phyloP scores from a whole-genome alignment of 257 asterid genomes.

The Plantago elongata region DNA sequence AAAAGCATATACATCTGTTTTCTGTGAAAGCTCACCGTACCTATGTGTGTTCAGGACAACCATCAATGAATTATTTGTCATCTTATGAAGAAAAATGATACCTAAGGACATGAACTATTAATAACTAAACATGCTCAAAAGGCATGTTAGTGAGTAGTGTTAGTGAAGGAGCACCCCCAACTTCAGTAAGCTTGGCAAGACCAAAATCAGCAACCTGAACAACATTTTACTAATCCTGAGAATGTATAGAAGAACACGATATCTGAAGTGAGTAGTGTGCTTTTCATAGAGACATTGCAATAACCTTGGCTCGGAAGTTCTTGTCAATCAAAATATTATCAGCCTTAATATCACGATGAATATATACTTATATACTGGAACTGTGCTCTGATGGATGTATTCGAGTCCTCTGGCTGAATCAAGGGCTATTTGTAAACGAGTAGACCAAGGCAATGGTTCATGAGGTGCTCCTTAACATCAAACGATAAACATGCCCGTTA shows the following conservation, averaged over 20 bases:
- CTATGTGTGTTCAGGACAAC: constrained; percentile 36
- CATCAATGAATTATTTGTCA: neutral
- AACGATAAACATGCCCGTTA: neutral
- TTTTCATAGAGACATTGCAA: neutral
- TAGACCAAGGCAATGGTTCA: constrained; percentile 52
- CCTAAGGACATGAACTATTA: neutral
- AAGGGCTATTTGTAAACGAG: constrained; percentile 75
- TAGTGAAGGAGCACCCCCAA: constrained; percentile 58
- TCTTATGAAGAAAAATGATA: neutral
- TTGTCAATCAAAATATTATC: constrained; percentile 71
- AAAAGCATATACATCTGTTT: constrained; percentile 73
- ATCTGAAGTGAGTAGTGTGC: neutral
- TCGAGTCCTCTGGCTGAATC: constrained; percentile 96
- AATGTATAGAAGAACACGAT: neutral
- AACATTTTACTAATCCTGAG: neutral
- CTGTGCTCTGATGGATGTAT: constrained; percentile 86
- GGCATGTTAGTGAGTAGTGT: constrained; percentile 85
- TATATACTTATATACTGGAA: constrained; percentile 70
- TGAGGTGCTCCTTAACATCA: constrained; percentile 33
- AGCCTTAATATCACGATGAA: constrained; percentile 77
- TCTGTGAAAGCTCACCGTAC: constrained; percentile 72
- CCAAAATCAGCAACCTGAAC: constrained; percentile 88
- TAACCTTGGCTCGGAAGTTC: constrained; percentile 74
- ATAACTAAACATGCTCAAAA: constrained; percentile 45
- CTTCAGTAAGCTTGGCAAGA: constrained; percentile 69